Percentiles rank a stretch among this genome's conserved stretches.
phyloP scores from a whole-genome alignment of 2,329 filamentous ascomycete genomes.

The Calonectria pteridis region DNA sequence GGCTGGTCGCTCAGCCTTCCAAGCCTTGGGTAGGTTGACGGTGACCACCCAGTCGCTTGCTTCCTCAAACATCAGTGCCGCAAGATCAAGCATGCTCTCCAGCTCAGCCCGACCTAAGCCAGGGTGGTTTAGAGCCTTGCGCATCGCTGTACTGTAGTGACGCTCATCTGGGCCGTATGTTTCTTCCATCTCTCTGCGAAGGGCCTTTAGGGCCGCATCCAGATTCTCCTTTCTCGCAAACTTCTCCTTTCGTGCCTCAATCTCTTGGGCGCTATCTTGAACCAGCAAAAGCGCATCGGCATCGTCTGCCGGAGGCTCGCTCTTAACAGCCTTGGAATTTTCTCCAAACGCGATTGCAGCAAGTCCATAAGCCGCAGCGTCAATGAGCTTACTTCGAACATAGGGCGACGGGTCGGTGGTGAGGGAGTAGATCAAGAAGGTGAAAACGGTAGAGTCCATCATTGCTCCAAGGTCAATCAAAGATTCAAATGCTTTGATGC shows the following conservation, averaged over 20 bases:
- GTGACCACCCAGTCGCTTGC: conserved; percentile 57
- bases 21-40: conserved; percentile 55
- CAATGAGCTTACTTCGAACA: conserved; percentile 71
- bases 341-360: conserved; percentile 75
- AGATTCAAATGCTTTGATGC: conserved; percentile 75
- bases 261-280: conserved; percentile 59
- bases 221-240: conserved; percentile 75
- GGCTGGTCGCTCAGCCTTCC: conserved; percentile 53
- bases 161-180: conserved; percentile 54
- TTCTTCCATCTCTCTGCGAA: conserved; percentile 59
- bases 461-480: conserved; percentile 74
- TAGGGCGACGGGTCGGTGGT: conserved; percentile 74
- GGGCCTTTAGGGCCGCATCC: conserved; percentile 63
- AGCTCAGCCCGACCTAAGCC: conserved; percentile 56
- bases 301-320: conserved; percentile 52
- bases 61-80: conserved; percentile 61
- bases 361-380: conserved; percentile 69
- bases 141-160: conserved; percentile 57
- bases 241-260: conserved; percentile 71
- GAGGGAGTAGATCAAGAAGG: conserved; percentile 68
- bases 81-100: conserved; percentile 58
- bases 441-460: conserved; percentile 66
- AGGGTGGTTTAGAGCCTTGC: conserved; percentile 56
- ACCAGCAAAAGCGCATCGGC: conserved; percentile 56
- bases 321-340: conserved; percentile 59